Evolutionary conservation across 257 asterid genomes (phyloP).

Genomic region (Pogostemon cablin): DNA sequence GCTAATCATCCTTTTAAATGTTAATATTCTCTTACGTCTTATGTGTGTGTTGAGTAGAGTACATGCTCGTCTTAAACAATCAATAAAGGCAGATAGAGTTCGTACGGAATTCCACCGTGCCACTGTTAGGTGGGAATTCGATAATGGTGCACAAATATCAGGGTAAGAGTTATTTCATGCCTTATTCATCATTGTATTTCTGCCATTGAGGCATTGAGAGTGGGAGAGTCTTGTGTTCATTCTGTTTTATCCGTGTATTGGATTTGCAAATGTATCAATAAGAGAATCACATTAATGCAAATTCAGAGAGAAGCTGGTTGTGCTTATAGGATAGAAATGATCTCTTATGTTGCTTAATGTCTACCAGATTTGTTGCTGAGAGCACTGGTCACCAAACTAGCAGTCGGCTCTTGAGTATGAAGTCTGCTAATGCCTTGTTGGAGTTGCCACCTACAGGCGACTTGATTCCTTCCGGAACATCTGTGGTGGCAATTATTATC

Average conservation of each 20-base stretch:
- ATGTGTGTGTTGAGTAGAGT: slow-evolving; percentile 54
- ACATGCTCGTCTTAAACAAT: slow-evolving; percentile 80
- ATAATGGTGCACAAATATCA: slow-evolving; percentile 51
- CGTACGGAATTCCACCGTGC: slow-evolving; percentile 92
- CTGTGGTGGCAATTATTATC: slow-evolving; percentile 63
- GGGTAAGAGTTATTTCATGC: slow-evolving; percentile 59
- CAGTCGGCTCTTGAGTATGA: slow-evolving; percentile 92
- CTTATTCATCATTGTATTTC: background rate
- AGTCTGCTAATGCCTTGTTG: slow-evolving; percentile 87
- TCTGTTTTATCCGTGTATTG: slow-evolving; percentile 6
- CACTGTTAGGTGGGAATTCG: slow-evolving; percentile 65
- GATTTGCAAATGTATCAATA: background rate
- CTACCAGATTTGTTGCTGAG: slow-evolving; percentile 81
- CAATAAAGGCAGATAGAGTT: slow-evolving; percentile 66
- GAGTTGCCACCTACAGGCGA: slow-evolving; percentile 73
- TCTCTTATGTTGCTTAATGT: slow-evolving; percentile 23
- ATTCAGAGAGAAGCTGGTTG: slow-evolving; percentile 10
- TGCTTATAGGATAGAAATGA: slow-evolving; percentile 18
- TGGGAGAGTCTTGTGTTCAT: background rate
- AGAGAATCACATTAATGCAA: slow-evolving; percentile 7
- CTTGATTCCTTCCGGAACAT: slow-evolving; percentile 67
- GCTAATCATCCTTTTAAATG: slow-evolving; percentile 25
- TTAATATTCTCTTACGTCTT: slow-evolving; percentile 32
- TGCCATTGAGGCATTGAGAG: background rate
- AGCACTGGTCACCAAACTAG: slow-evolving; percentile 93